These are phyloP conservation scores for Conoideocrella luteorostrata DNA, from an alignment of 2,329 filamentous ascomycete species.

Conservation along the genomic window DNA sequence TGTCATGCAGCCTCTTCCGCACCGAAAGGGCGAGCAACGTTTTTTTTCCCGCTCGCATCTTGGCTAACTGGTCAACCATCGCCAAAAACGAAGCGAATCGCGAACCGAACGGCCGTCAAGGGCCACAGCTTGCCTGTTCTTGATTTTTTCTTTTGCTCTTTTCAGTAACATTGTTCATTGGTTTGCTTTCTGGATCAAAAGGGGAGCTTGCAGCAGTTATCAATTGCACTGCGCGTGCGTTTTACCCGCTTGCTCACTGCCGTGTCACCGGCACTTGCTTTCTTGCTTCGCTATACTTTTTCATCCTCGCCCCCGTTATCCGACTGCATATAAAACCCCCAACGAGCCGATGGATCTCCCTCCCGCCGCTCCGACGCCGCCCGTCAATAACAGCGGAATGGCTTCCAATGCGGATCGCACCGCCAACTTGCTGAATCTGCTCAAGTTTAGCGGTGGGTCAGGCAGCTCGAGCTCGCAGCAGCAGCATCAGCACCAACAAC, in stretches of 20 bases:
- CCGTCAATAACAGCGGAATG: slow-evolving; percentile 32
- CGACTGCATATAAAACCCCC: neutral
- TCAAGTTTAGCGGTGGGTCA: slow-evolving; percentile 50
- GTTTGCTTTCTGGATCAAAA: neutral
- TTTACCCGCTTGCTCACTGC: neutral
- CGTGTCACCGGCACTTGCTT: slow-evolving; percentile 7
- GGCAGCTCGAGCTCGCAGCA: slow-evolving; percentile 24
- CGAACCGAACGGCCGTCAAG: no score
- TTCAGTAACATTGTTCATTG: neutral
- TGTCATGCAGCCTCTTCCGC: slow-evolving; percentile 1
- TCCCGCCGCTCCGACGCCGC: slow-evolving; percentile 46
- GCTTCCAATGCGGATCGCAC: slow-evolving; percentile 40
- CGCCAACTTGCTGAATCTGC: slow-evolving; percentile 51
- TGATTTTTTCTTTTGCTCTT: neutral
- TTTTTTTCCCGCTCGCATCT: no score
- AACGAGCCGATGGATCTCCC: slow-evolving; percentile 37
- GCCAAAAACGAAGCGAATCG: no score
- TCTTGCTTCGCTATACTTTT: neutral
- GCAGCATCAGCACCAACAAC: slow-evolving; percentile 18
- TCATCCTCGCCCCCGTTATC: neutral
- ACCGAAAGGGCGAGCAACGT: no score
- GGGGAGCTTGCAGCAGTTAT: slow-evolving; percentile 1
- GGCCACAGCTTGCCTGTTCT: no score
- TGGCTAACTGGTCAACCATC: no score
- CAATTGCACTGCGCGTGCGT: neutral